These are phyloP conservation scores for Marasmius tenuissimus DNA, from an alignment of 1,284 basidiomycete genomes.

Conservation along the genomic window DNA sequence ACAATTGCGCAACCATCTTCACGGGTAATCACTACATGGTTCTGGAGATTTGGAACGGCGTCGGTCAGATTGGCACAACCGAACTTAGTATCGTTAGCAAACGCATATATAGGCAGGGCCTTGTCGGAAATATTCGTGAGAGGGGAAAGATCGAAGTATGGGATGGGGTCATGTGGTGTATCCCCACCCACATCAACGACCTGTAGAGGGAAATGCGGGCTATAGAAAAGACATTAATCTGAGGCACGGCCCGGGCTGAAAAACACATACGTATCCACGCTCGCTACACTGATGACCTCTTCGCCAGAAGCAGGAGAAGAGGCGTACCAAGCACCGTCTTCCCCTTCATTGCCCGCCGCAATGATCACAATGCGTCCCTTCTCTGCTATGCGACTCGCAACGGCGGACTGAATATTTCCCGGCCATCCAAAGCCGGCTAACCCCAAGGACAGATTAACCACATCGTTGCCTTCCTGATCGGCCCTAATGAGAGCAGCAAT, in stretches of 20 bases:
- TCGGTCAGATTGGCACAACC: neutral
- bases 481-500: neutral
- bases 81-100: neutral
- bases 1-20: neutral
- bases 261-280: neutral
- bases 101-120: neutral
- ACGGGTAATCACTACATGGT: neutral
- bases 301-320: neutral
- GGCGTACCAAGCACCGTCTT: neutral
- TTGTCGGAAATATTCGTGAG: neutral
- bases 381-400: neutral
- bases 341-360: neutral
- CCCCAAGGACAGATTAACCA: neutral
- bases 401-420: neutral
- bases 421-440: neutral
- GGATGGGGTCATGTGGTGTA: neutral
- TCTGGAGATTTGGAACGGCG: neutral
- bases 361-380: neutral
- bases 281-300: neutral
- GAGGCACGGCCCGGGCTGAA: neutral
- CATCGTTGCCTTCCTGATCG: neutral
- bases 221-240: neutral
- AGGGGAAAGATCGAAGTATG: neutral
- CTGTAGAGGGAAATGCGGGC: neutral
- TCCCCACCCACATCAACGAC: neutral